Conservation (phyloP, 805 yeast genomes). For the Yamadazyma takamatsuzukensis region DNA sequence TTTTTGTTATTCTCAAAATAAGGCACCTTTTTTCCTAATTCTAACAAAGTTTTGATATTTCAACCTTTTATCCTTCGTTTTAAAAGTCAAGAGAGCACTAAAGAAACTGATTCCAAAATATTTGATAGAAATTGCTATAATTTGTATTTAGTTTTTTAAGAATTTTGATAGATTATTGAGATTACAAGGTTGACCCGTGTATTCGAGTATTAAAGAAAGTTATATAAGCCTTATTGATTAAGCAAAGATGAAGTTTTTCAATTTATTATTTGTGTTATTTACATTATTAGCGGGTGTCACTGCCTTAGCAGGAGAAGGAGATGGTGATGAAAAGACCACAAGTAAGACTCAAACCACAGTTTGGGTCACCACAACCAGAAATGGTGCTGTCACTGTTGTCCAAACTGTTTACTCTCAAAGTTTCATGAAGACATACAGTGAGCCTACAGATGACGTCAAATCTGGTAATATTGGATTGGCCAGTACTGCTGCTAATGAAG, state of each 20-base stretch:
- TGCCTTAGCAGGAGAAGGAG: conserved; percentile 18
- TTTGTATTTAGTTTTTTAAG: too few species aligned
- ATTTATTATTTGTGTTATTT: conserved; percentile 1
- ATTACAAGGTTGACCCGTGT: too few species aligned
- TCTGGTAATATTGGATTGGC: conserved; percentile 33
- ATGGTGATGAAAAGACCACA: conserved; percentile 7
- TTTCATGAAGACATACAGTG: conserved; percentile 22
- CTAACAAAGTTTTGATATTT: too few species aligned
- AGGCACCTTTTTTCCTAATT: too few species aligned
- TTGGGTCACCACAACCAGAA: conserved; percentile 31
- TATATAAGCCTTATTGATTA: too few species aligned
- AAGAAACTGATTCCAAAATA: too few species aligned
- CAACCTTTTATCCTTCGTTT: too few species aligned
- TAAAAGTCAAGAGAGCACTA: too few species aligned
- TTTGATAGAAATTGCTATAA: too few species aligned
- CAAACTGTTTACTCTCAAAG: conserved; percentile 21
- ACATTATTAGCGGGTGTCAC: conserved; percentile 6
- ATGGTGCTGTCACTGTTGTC: conserved; percentile 26
- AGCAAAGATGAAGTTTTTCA: conserved; percentile 4
- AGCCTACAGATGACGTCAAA: conserved; percentile 14
- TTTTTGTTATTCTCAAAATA: too few species aligned
- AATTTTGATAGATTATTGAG: too few species aligned
- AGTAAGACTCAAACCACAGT: conserved; percentile 22
- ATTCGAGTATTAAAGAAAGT: too few species aligned
- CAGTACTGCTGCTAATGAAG: conserved; percentile 15